Evolutionary conservation across 169 alveolate species (phyloP).

Genomic region (Babesia bigemina): DNA sequence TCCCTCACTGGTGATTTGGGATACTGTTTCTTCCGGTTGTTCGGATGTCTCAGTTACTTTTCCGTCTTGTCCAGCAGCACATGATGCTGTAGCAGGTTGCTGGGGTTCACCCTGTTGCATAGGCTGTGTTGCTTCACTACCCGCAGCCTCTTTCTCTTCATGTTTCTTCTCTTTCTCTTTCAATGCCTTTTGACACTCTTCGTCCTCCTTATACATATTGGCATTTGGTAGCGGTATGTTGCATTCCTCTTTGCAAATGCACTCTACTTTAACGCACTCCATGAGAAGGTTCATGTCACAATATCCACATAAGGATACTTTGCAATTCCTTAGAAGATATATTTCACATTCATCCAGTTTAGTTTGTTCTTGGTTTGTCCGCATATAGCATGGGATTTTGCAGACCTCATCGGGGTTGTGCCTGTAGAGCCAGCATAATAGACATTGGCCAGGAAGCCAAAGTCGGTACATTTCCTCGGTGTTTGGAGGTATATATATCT

Average conservation of each 20-base stretch:
- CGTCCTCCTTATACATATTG: slow-evolving; percentile 13
- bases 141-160: not conserved
- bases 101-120: too few species aligned
- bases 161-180: not conserved
- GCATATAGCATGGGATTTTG: not conserved
- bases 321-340: slow-evolving; percentile 52
- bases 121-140: not conserved
- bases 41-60: not conserved
- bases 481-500: slow-evolving; percentile 6
- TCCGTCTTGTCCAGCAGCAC: not conserved
- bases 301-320: slow-evolving; percentile 48
- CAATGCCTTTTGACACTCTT: not conserved
- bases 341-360: not conserved
- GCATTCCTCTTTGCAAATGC: slow-evolving; percentile 25
- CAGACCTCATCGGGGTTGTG: slow-evolving; percentile 36
- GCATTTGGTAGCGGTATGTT: slow-evolving; percentile 23
- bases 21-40: not conserved
- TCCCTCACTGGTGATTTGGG: not conserved
- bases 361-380: not conserved
- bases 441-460: slow-evolving; percentile 8
- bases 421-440: slow-evolving; percentile 32
- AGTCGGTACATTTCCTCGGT: slow-evolving; percentile 20
- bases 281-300: slow-evolving; percentile 48
- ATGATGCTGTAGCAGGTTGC: not conserved
- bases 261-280: slow-evolving; percentile 40